Evolutionary conservation across 495 filamentous ascomycete species (phyloP), one percentile per base, ranked within the genome.

Genomic region (Penicillium pulvis): DNA sequence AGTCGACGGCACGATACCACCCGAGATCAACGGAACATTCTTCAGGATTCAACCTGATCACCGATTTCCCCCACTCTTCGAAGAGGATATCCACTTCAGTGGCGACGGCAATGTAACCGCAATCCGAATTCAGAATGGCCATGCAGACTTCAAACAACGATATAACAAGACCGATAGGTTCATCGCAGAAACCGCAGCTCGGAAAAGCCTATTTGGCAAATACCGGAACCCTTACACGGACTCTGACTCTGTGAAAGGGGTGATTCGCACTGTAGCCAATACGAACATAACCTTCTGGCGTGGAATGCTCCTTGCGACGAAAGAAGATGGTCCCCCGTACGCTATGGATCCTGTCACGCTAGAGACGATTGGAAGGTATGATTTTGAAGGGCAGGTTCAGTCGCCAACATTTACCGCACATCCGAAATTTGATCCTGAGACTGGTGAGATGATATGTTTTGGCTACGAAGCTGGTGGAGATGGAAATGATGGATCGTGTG

Each of bases 351-450:
- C 82, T 3, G 66, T 68, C 2, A 83, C 81, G 3, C 65, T 86
- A 2, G 81, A 84, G 60, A 86, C 83, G 1, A 75, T 78, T 46
- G 81, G 81, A 0, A 58, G 73, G 3, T 79, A 82, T 62, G 75
- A 82, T 55, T 87, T 85, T 43, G 82, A 83, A 50, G 83, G 83
- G 1, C 83, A 86, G 67, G 68, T 85, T 9, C 59, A 61, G 0
- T 69, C 67, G 9, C 74, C 77, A 6, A 85, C 81, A 0, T 85
- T 87, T 57, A 84, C 83, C 0, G 84, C 84, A 1, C 84, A 87
- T 59, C 84, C 84, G 1, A 87, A 87, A 62, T 72, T 85, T 47
- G 83, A 85, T 53, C 84, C 83, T 0, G 70, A 71, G 14, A 85
- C 79, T 2, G 79, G 79, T 10, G 84, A 87, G 64, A 77, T 86